phyloP scores from a whole-genome alignment of 1,284 basidiomycete species.

The Puccinia coronata region DNA sequence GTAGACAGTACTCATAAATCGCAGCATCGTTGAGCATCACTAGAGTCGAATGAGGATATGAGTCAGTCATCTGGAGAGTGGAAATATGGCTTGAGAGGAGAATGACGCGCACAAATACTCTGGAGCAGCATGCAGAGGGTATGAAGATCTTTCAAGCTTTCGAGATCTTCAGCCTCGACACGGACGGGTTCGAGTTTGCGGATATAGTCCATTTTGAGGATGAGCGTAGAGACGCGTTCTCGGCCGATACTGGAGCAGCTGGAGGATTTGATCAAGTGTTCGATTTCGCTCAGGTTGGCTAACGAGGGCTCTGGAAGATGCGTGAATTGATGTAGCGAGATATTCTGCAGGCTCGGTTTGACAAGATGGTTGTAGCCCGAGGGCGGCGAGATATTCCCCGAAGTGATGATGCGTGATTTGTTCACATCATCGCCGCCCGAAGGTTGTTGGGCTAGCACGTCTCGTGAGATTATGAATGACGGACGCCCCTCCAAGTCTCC shows the following conservation, averaged over 20 bases:
- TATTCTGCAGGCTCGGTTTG: slow-evolving; percentile 12
- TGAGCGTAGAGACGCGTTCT: slow-evolving; percentile 79
- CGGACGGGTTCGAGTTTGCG: slow-evolving; percentile 80
- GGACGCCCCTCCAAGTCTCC: background rate
- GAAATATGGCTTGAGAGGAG: background rate
- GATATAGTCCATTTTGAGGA: slow-evolving; percentile 76
- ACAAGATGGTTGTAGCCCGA: slow-evolving; percentile 1
- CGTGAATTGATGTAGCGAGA: slow-evolving; percentile 45
- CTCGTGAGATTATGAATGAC: slow-evolving; percentile 20
- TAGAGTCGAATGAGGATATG: slow-evolving; percentile 58
- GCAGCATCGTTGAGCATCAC: slow-evolving; percentile 93
- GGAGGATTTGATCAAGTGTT: slow-evolving; percentile 56
- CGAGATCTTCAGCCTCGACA: slow-evolving; percentile 84
- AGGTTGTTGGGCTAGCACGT: background rate
- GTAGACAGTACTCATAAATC: slow-evolving; percentile 90
- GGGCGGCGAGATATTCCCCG: slow-evolving; percentile 15
- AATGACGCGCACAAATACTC: slow-evolving; percentile 75
- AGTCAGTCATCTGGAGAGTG: background rate
- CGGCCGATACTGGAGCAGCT: slow-evolving; percentile 68
- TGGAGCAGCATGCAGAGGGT: slow-evolving; percentile 89
- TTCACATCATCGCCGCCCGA: slow-evolving; percentile 5
- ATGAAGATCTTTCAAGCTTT: slow-evolving; percentile 84
- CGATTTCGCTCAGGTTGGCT: slow-evolving; percentile 58
- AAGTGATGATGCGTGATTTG: slow-evolving; percentile 2
- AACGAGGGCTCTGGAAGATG: slow-evolving; percentile 58